Evolutionary conservation across 2,329 filamentous ascomycete genomes (phyloP).

Genomic region (Talaromyces sp.): DNA sequence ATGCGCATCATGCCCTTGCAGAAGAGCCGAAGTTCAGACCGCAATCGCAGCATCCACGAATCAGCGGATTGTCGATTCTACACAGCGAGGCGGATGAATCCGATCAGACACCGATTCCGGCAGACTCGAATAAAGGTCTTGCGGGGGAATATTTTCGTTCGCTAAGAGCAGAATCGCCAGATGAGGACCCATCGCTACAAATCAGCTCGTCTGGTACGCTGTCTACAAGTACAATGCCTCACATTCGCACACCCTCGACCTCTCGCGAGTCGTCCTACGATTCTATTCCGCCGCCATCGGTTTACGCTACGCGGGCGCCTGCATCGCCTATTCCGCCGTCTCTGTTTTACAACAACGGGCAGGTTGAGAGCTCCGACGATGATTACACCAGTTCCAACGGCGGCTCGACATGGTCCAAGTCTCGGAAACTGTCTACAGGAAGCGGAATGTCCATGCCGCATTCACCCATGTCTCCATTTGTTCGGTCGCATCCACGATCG

Average conservation of each 20-base stretch:
- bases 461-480: constrained; percentile 62
- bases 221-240: constrained; percentile 3
- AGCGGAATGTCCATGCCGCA: constrained; percentile 60
- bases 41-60: constrained; percentile 69
- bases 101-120: constrained; percentile 22
- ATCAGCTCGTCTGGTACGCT: constrained; percentile 12
- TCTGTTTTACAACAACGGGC: constrained; percentile 54
- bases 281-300: constrained; percentile 36
- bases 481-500: constrained; percentile 66
- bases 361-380: constrained; percentile 64
- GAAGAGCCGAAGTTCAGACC: constrained; percentile 55
- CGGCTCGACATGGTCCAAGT: constrained; percentile 61
- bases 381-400: constrained; percentile 60
- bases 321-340: constrained; percentile 42
- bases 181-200: constrained; percentile 22
- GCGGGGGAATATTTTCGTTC: constrained; percentile 23
- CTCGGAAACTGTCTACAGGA: constrained; percentile 74
- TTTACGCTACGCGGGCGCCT: constrained; percentile 44
- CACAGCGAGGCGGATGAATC: constrained; percentile 23
- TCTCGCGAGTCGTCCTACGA: constrained; percentile 36
- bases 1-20: constrained; percentile 32
- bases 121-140: constrained; percentile 30
- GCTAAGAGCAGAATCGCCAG: constrained; percentile 33
- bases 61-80: constrained; percentile 57
- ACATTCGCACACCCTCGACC: constrained; percentile 17